Evolutionary conservation across 148 eudicot species (phyloP), one percentile per base, ranked within the genome.

Genomic region (Diospyros lotus): DNA sequence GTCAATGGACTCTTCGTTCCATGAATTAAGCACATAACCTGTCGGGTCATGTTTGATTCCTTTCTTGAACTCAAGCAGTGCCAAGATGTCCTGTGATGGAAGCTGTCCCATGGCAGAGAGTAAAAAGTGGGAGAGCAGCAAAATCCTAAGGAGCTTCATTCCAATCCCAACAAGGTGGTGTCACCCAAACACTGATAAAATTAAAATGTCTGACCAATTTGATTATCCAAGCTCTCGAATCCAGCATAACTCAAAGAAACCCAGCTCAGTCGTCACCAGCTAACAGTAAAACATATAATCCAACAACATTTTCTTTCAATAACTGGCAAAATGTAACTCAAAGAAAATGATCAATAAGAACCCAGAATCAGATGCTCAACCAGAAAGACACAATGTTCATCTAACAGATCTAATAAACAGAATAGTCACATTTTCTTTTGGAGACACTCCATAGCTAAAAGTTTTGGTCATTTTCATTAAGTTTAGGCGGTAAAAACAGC

Each of bases 1-100:
- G 79, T 94, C 97, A 79, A 94, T 94, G 2, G 98, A 94, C 82
- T 94, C 98, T 51, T 94, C 98, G 75, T 92, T 94, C 98, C 98
- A 94, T 28, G 98, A 94, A 80, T 83, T 75, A 40, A 94, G 70
- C 62, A 94, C 98, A 78, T 76, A 94, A 64, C 97, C 97, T 45
- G 94, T 88, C 2, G 97, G 97, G 78, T 94, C 97, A 73, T 90
- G 94, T 77, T 88, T 92, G 51, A 94, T 87, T 64, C 98, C 97
- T 81, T 94, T 94, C 81, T 90, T 94, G 75, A 94, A 94, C 59
- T 89, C 96, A 68, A 94, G 97, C 79, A 92, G 75, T 54, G 96
- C 87, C 78, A 94, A 65, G 48, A 92, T 94, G 74, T 92, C 97
- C 68, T 90, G 97, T 11, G 98, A 94, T 65, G 98, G 98, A 43